Conservation (phyloP, 1,139 yeast genomes). For the Entelexis sorbosivorans region DNA sequence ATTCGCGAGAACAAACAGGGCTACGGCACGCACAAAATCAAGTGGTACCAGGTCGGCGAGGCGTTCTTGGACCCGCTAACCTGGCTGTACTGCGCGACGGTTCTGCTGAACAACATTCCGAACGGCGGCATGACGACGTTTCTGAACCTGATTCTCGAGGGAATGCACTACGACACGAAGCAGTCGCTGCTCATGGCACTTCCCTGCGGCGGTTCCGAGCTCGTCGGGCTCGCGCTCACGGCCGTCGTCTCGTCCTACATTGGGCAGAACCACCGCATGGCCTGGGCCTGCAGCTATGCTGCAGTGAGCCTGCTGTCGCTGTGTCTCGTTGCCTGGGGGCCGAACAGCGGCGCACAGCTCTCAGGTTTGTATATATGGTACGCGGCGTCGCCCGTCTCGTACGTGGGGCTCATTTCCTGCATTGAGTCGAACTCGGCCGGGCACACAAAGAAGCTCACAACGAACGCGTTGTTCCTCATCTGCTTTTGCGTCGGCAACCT, state of each 20-base stretch:
- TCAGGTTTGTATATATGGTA: constrained; percentile 34
- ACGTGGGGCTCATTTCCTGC: constrained; percentile 35
- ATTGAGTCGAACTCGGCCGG: constrained; percentile 50
- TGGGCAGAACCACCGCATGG: constrained; percentile 29
- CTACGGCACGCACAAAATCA: constrained; percentile 43
- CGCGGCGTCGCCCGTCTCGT: constrained; percentile 31
- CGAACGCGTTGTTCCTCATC: constrained; percentile 37
- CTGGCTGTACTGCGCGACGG: constrained; percentile 37
- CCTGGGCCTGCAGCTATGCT: constrained; percentile 33
- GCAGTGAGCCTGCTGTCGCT: constrained; percentile 31
- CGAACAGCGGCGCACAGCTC: constrained; percentile 30
- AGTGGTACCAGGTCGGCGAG: constrained; percentile 43
- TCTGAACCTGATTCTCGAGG: constrained; percentile 33
- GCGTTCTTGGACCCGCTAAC: constrained; percentile 38
- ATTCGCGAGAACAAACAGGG: constrained; percentile 43
- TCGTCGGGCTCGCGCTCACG: constrained; percentile 26
- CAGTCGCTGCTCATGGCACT: constrained; percentile 35
- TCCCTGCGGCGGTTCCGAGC: constrained; percentile 33
- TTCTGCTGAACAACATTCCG: constrained; percentile 37
- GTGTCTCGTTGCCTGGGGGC: constrained; percentile 39
- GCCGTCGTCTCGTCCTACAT: constrained; percentile 25
- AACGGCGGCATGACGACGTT: constrained; percentile 46
- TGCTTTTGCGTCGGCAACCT: constrained; percentile 52
- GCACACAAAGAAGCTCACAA: constrained; percentile 47
- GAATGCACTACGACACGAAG: constrained; percentile 33